Evolutionary conservation across 2,329 filamentous ascomycete species (phyloP).

Genomic region (Dactylellina parvicollis): DNA sequence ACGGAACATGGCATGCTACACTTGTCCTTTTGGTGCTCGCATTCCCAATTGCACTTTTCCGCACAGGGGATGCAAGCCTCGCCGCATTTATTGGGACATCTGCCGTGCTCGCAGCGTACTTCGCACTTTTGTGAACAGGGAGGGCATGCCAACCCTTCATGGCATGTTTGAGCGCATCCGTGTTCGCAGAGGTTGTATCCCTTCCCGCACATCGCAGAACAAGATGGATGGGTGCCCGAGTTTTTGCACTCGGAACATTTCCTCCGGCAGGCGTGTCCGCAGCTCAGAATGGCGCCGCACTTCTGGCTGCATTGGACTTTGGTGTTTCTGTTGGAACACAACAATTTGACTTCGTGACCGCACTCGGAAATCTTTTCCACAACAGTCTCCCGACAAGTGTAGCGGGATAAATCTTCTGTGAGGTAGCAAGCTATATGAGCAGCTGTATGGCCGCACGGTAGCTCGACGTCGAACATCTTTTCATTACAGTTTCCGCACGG

Average conservation of each 20-base stretch:
- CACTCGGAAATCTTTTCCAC: constrained; percentile 67
- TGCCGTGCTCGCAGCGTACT: constrained; percentile 68
- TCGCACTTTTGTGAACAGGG: constrained; percentile 67
- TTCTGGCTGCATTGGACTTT: constrained; percentile 59
- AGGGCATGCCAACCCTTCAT: constrained; percentile 64
- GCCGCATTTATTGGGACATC: constrained; percentile 67
- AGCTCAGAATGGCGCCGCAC: constrained; percentile 16
- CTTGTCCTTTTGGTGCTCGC: constrained; percentile 66
- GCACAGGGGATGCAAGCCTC: constrained; percentile 72
- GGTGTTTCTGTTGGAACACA: constrained; percentile 64
- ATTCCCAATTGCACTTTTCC: constrained; percentile 68
- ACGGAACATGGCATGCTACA: constrained; percentile 69
- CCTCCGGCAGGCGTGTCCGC: constrained; percentile 62
- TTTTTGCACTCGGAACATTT: constrained; percentile 66
- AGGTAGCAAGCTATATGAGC: constrained; percentile 59
- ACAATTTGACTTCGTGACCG: constrained; percentile 65
- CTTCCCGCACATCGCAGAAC: constrained; percentile 66
- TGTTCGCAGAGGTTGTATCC: constrained; percentile 69
- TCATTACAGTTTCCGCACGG: constrained; percentile 54
- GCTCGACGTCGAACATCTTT: constrained; percentile 15
- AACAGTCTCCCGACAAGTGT: constrained; percentile 66
- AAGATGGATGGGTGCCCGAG: constrained; percentile 59
- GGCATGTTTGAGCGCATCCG: constrained; percentile 66
- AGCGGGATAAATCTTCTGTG: constrained; percentile 62
- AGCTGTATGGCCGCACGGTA: constrained; percentile 56